Percentiles rank a stretch among this genome's conserved stretches.
phyloP scores from a whole-genome alignment of 208 protist genomes.

The Naegleria lovaniensis region DNA sequence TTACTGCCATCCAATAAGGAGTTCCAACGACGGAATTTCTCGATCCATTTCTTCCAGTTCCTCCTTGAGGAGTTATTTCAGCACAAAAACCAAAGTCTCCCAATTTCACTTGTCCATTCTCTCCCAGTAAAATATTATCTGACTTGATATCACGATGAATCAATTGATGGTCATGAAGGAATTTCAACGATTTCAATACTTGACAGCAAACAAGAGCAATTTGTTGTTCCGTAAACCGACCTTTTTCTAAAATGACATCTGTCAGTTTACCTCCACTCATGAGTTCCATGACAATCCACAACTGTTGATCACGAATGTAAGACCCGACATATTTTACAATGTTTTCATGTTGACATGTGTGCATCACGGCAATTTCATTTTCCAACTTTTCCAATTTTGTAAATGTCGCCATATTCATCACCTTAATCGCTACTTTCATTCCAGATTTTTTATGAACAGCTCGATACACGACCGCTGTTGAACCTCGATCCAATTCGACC shows the following conservation, averaged over 20 bases:
- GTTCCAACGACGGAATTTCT: slow-evolving; percentile 56
- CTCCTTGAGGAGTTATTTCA: slow-evolving; percentile 32
- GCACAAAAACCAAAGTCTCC: slow-evolving; percentile 52
- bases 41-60: slow-evolving; percentile 26
- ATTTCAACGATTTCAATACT: slow-evolving; percentile 45
- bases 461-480: slow-evolving; percentile 44
- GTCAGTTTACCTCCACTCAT: slow-evolving; percentile 54
- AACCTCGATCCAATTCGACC: slow-evolving; percentile 34
- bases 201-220: slow-evolving; percentile 38
- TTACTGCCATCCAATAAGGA: slow-evolving; percentile 46
- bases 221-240: slow-evolving; percentile 47
- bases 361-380: slow-evolving; percentile 72
- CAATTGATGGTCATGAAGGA: slow-evolving; percentile 46
- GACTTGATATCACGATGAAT: slow-evolving; percentile 51
- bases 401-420: slow-evolving; percentile 62
- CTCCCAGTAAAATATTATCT: slow-evolving; percentile 48
- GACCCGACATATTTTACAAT: slow-evolving; percentile 75
- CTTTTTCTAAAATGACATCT: slow-evolving; percentile 45
- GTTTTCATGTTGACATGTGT: slow-evolving; percentile 68
- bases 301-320: slow-evolving; percentile 42
- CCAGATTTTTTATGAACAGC: slow-evolving; percentile 42
- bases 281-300: slow-evolving; percentile 61
- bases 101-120: slow-evolving; percentile 38
- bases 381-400: slow-evolving; percentile 64
- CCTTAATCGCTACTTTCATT: slow-evolving; percentile 74